Evolutionary conservation across 2,329 filamentous ascomycete genomes (phyloP).

Genomic region (Neoascochyta sp.): DNA sequence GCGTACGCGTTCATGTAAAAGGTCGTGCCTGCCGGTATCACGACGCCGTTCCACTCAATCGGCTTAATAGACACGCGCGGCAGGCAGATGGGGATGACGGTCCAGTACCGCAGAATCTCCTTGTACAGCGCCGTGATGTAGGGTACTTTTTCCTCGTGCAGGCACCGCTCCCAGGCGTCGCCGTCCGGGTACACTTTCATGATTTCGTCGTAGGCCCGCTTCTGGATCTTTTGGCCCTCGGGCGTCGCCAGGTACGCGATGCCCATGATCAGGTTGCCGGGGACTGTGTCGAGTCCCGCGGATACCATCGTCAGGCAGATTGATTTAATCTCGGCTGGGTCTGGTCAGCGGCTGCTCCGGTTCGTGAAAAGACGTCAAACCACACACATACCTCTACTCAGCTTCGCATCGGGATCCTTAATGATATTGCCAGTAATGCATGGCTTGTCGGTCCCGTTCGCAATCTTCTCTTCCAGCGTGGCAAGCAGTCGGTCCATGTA

Average conservation of each 20-base stretch:
- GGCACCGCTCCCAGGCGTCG: slow-evolving; percentile 71
- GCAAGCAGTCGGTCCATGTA: slow-evolving; percentile 59
- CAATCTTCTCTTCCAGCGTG: slow-evolving; percentile 59
- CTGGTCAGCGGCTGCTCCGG: no score
- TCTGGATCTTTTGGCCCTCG: slow-evolving; percentile 66
- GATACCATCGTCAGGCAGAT: slow-evolving; percentile 81
- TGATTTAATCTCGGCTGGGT: slow-evolving; percentile 67
- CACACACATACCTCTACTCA: slow-evolving; percentile 62
- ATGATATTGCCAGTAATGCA: slow-evolving; percentile 69
- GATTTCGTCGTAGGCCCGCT: slow-evolving; percentile 66
- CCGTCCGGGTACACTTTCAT: slow-evolving; percentile 66
- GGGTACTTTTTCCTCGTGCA: slow-evolving; percentile 69
- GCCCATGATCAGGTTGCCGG: slow-evolving; percentile 74
- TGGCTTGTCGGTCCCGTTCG: slow-evolving; percentile 61
- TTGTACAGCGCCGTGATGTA: slow-evolving; percentile 77
- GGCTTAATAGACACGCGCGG: slow-evolving; percentile 69
- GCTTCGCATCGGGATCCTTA: slow-evolving; percentile 64
- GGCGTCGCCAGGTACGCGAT: slow-evolving; percentile 69
- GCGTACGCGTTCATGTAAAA: slow-evolving; percentile 78
- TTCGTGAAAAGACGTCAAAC: no score
- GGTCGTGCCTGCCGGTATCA: slow-evolving; percentile 70
- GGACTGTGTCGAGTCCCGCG: slow-evolving; percentile 76
- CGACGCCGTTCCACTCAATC: slow-evolving; percentile 63
- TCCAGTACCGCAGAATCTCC: slow-evolving; percentile 74
- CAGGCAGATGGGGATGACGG: slow-evolving; percentile 74